phyloP scores from a whole-genome alignment of 1,139 yeast species.

The Zhuliangozyma blackwelliae region DNA sequence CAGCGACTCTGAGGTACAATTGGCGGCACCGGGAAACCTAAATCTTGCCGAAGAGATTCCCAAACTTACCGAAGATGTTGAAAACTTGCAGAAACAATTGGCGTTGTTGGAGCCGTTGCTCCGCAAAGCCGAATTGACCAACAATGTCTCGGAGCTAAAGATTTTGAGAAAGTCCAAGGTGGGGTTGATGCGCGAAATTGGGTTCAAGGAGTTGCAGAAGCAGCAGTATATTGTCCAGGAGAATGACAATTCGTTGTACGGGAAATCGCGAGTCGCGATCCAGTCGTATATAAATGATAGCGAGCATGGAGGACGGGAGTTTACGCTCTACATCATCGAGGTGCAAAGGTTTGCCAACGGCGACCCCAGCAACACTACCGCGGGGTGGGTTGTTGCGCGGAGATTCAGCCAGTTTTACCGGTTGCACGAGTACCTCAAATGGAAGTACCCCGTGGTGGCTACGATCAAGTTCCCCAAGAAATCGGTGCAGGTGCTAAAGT shows the following conservation, averaged over 20 bases:
- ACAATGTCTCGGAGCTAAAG: slow-evolving; percentile 64
- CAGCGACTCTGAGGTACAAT: slow-evolving; percentile 8
- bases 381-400: slow-evolving; percentile 89
- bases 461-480: slow-evolving; percentile 59
- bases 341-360: slow-evolving; percentile 54
- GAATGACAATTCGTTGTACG: slow-evolving; percentile 72
- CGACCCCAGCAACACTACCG: slow-evolving; percentile 45
- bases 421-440: slow-evolving; percentile 61
- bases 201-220: slow-evolving; percentile 63
- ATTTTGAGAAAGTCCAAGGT: slow-evolving; percentile 62
- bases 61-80: slow-evolving; percentile 54
- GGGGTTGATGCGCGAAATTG: slow-evolving; percentile 66
- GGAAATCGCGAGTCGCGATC: slow-evolving; percentile 62
- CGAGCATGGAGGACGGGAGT: slow-evolving; percentile 54
- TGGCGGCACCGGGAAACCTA: slow-evolving; percentile 69
- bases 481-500: slow-evolving; percentile 54
- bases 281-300: slow-evolving; percentile 61
- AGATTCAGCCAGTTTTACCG: slow-evolving; percentile 80
- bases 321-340: slow-evolving; percentile 69
- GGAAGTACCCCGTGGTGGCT: slow-evolving; percentile 48
- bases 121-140: slow-evolving; percentile 77
- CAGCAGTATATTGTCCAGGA: slow-evolving; percentile 85
- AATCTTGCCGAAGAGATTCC: slow-evolving; percentile 65
- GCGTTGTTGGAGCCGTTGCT: slow-evolving; percentile 62
- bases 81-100: slow-evolving; percentile 57